These are phyloP conservation scores for Chaetomidium leptoderma DNA, from an alignment of 495 filamentous ascomycete genomes.

Conservation along the genomic window DNA sequence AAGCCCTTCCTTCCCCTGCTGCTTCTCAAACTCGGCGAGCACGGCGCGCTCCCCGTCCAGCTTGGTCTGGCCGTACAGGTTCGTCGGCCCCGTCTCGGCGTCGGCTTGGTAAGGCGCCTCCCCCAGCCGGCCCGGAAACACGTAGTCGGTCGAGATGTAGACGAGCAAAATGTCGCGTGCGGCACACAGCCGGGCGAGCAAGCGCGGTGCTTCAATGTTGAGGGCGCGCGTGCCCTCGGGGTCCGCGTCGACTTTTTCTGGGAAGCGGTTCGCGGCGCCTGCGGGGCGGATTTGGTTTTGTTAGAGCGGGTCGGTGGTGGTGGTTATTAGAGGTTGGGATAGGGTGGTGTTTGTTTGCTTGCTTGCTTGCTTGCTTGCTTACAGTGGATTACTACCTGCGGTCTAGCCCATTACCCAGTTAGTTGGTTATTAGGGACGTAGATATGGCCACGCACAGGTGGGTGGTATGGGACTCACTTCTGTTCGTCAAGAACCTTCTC, in stretches of 20 bases:
- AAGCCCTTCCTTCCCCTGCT: slow-evolving; percentile 46
- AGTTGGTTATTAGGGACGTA: not conserved
- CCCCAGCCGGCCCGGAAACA: slow-evolving; percentile 77
- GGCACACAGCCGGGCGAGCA: slow-evolving; percentile 63
- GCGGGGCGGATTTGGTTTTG: not conserved
- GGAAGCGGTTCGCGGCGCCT: slow-evolving; percentile 83
- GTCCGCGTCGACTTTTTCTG: slow-evolving; percentile 76
- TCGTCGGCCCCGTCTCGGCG: slow-evolving; percentile 63
- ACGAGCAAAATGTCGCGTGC: slow-evolving; percentile 64
- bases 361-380: no score
- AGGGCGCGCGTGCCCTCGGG: slow-evolving; percentile 68
- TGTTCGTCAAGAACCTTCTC: slow-evolving; percentile 57
- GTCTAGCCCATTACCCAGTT: no score
- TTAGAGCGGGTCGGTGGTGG: not conserved
- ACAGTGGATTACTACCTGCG: slow-evolving; percentile 83
- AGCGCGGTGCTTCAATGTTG: slow-evolving; percentile 67
- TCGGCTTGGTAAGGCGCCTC: slow-evolving; percentile 78
- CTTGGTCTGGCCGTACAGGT: slow-evolving; percentile 86
- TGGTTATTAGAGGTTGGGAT: not conserved
- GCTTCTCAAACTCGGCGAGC: slow-evolving; percentile 50
- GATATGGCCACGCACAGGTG: not conserved
- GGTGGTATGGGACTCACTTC: slow-evolving; percentile 43
- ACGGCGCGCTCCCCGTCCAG: slow-evolving; percentile 76
- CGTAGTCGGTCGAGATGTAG: slow-evolving; percentile 95
- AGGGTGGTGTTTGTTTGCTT: no score